Evolutionary conservation across 805 yeast genomes (phyloP), one percentile per base, ranked within the genome.

Genomic region (Metschnikowia corniflorae): DNA sequence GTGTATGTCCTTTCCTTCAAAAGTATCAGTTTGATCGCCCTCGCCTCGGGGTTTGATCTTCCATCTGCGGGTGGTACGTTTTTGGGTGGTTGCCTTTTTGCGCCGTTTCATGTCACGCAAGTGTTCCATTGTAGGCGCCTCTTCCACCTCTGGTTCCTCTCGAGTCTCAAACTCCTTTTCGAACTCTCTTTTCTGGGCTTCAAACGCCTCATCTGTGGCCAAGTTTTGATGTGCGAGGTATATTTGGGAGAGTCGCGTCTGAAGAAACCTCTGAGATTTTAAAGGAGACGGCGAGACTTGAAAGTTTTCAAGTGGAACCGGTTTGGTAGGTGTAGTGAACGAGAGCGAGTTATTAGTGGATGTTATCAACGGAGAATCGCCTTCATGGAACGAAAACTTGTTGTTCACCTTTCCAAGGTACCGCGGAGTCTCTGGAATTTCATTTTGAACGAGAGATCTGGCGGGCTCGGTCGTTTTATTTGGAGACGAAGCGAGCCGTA

Each of bases 41-140:
- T 46, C 55, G 4, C 39, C 42, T 14, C 57, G 46, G 0, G 80
- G 75, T 42, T 65, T 70, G 40, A 76, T 61, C 40, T 71, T 74
- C 57, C 70, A 68, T 33, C 78, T 60, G 36, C 77, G 58, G 1
- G 80, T 75, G 1, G 73, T 67, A 47, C 81, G 55, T 55, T 76
- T 76, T 28, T 71, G 75, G 0, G 80, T 75, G 39, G 62, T 65
- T 25, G 55, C 55, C 43, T 54, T 61, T 42, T 59, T 63, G 22
- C 49, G 46, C 26, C 31, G 40, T 6, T 32, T 30, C 14, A 30
- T 26, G 18, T 31, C 36, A 9, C 23, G 19, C 13, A 26, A 3
- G 18, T 16, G 31, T 23, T 37, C 36, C n/a, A 21, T 10, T 21
- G 24, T 21, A 10, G 12, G 24, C 5, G 9, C 24, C 5, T 21